phyloP scores from a whole-genome alignment of 2,329 filamentous ascomycete species.

The Ascochyta clinopodiicola region DNA sequence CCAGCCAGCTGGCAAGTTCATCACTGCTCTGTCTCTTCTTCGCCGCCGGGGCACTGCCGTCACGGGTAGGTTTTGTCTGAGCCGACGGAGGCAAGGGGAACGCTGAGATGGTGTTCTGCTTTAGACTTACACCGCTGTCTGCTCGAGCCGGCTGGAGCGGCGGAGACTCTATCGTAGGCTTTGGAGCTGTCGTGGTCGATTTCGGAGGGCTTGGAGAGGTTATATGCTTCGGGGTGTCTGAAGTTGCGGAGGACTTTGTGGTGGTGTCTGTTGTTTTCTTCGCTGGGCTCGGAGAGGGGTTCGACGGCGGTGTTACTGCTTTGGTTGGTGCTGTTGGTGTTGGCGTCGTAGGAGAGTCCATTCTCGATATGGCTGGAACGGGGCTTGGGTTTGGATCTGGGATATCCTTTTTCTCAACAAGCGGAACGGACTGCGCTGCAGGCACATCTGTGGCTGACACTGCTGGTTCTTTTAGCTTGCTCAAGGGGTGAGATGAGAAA shows the following conservation, averaged over 20 bases:
- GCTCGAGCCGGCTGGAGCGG: neutral
- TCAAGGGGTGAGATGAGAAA: neutral
- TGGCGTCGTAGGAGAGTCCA: neutral
- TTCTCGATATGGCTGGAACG: neutral
- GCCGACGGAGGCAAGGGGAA: neutral
- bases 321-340: neutral
- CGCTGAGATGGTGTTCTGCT: neutral
- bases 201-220: too few species aligned
- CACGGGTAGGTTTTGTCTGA: neutral
- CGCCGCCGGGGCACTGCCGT: neutral
- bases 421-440: too few species aligned
- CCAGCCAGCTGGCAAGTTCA: slow-evolving; percentile 12
- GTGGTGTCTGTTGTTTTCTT: neutral
- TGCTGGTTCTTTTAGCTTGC: neutral
- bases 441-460: neutral
- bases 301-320: neutral
- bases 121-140: slow-evolving; percentile 8
- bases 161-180: neutral
- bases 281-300: neutral
- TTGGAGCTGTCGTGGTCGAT: too few species aligned
- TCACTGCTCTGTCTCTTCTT: slow-evolving; percentile 11
- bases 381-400: neutral
- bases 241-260: neutral
- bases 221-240: too few species aligned
- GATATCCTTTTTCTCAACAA: neutral